phyloP scores from a whole-genome alignment of 2,329 filamentous ascomycete species.

The Colletotrichum sp. region DNA sequence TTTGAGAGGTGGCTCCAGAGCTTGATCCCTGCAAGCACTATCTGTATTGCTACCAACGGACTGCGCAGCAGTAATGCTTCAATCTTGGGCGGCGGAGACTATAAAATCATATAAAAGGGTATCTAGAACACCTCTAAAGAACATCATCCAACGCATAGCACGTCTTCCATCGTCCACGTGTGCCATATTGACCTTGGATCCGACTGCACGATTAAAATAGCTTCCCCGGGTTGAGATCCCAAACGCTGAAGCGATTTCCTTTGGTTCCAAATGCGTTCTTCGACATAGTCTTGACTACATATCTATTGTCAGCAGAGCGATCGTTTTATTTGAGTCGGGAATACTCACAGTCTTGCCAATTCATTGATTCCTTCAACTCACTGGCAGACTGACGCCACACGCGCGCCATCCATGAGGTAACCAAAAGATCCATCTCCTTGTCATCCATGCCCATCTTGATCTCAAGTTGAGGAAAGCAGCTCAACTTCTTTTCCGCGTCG shows the following conservation, averaged over 20 bases:
- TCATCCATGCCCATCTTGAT: conserved; percentile 25
- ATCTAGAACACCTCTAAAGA: not conserved
- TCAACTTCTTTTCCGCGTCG: conserved; percentile 19
- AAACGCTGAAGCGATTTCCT: not conserved
- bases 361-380: conserved; percentile 25
- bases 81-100: not conserved
- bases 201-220: rapidly evolving
- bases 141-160: not conserved
- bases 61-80: not conserved
- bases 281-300: not conserved
- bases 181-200: not conserved
- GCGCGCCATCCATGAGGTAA: conserved; percentile 32
- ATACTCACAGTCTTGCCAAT: conserved; percentile 27
- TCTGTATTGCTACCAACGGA: not conserved
- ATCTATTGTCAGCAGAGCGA: not conserved
- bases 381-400: conserved; percentile 29
- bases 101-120: not conserved
- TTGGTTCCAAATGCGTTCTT: not conserved
- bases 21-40: not conserved
- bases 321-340: not conserved
- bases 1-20: not conserved
- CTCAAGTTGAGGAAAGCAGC: conserved; percentile 25
- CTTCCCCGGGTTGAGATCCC: not conserved
- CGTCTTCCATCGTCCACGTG: rapidly evolving
- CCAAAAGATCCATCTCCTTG: conserved; percentile 31